A percentile compares a stretch with the other conserved stretches of the same genome.
Conservation (phyloP, 495 filamentous ascomycete genomes). For the Astrocystis sublimbata region DNA sequence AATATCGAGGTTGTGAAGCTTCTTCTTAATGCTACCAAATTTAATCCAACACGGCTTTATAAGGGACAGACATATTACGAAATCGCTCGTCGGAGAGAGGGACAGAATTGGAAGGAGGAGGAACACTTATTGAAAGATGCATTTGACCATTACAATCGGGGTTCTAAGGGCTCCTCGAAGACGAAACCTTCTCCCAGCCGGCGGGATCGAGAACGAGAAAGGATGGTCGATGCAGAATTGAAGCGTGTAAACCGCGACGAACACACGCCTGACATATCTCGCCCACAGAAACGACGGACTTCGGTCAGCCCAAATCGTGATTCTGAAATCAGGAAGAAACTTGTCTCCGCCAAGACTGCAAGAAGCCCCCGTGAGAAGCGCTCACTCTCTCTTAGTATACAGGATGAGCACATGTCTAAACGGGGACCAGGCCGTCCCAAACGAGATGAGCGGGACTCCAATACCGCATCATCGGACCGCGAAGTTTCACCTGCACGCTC, state of each 20-base stretch:
- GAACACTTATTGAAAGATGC: slow-evolving; percentile 76
- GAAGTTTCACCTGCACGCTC: slow-evolving; percentile 49
- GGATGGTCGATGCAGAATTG: slow-evolving; percentile 50
- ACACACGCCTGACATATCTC: slow-evolving; percentile 39
- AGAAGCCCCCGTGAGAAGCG: slow-evolving; percentile 47
- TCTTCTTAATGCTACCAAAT: slow-evolving; percentile 72
- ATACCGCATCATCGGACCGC: slow-evolving; percentile 51
- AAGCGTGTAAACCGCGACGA: slow-evolving; percentile 52
- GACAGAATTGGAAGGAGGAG: slow-evolving; percentile 89
- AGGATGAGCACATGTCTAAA: slow-evolving; percentile 48
- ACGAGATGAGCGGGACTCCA: slow-evolving; percentile 50
- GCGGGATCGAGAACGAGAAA: slow-evolving; percentile 54
- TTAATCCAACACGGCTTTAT: slow-evolving; percentile 73
- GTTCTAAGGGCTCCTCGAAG: slow-evolving; percentile 44
- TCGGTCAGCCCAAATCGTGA: slow-evolving; percentile 49
- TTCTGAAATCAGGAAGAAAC: slow-evolving; percentile 40
- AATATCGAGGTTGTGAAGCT: slow-evolving; percentile 80
- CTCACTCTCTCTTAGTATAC: slow-evolving; percentile 40
- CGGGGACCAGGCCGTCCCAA: slow-evolving; percentile 49
- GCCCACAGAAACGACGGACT: slow-evolving; percentile 47
- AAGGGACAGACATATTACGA: slow-evolving; percentile 80
- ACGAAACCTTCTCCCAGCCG: slow-evolving; percentile 52
- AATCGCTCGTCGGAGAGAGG: slow-evolving; percentile 75
- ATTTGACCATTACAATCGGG: slow-evolving; percentile 64
- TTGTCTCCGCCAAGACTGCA: slow-evolving; percentile 32